These are phyloP conservation scores for Hyphodiscus hymeniophilus DNA, from an alignment of 495 filamentous ascomycete species.

Conservation along the genomic window DNA sequence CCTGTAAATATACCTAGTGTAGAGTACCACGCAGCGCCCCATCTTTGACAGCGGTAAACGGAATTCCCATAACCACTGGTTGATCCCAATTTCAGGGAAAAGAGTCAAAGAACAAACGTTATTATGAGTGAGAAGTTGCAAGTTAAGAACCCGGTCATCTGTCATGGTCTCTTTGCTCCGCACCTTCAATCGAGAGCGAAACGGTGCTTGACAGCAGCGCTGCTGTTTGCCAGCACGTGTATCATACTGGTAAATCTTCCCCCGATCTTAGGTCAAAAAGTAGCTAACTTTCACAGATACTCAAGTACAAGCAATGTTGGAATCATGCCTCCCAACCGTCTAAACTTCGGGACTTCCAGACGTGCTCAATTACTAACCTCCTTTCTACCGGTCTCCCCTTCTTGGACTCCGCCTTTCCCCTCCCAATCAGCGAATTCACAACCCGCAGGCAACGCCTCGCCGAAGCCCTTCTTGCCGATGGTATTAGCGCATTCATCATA, in stretches of 20 bases:
- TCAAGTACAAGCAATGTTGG: no score
- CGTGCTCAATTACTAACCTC: conserved; percentile 37
- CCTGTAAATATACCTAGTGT: no score
- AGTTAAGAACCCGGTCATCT: no score
- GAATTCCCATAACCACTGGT: no score
- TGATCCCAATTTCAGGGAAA: no score
- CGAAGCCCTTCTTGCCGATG: conserved; percentile 34
- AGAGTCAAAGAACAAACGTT: no score
- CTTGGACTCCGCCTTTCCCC: conserved; percentile 33
- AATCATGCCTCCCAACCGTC: no score
- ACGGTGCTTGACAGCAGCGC: not conserved
- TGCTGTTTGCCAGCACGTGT: not conserved
- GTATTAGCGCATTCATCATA: conserved; percentile 40
- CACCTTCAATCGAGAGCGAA: not conserved
- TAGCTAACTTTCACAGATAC: not conserved
- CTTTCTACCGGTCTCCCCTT: conserved; percentile 36
- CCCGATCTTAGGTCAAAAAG: not conserved
- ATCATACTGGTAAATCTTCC: not conserved
- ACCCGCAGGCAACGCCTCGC: conserved; percentile 38
- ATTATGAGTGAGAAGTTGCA: no score
- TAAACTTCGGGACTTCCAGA: no score
- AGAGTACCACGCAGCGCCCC: no score
- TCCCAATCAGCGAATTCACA: conserved; percentile 33
- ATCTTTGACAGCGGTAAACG: no score
- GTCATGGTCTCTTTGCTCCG: not conserved